Conservation (phyloP, 2,329 filamentous ascomycete genomes). For the Paecilomyces sp. region DNA sequence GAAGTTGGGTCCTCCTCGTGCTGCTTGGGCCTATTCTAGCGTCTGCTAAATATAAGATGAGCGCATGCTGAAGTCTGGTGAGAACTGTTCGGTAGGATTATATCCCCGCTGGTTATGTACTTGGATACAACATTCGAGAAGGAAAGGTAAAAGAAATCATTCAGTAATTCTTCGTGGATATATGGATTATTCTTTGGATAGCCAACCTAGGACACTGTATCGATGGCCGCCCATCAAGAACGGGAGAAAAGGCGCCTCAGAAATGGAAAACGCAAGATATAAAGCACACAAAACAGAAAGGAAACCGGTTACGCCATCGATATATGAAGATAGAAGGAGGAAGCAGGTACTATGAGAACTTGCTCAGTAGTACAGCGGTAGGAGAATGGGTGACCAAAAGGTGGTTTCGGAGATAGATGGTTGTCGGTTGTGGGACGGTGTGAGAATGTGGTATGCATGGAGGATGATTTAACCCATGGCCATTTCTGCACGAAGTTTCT, state of each 20-base stretch:
- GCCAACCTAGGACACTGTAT: background rate
- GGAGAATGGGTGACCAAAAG: background rate
- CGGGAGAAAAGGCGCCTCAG: background rate
- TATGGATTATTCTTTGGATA: background rate
- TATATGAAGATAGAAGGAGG: background rate
- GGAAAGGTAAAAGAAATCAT: background rate
- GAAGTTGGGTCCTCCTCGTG: too few species aligned
- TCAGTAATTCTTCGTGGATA: background rate
- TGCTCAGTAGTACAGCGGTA: background rate
- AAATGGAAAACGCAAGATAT: background rate
- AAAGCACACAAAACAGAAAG: background rate
- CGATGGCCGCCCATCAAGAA: background rate
- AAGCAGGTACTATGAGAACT: background rate
- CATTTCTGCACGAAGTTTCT: conserved; percentile 94
- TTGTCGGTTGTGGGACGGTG: background rate
- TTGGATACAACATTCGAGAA: background rate
- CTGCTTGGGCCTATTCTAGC: too few species aligned
- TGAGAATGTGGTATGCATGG: background rate
- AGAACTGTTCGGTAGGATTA: background rate
- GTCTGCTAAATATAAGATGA: too few species aligned
- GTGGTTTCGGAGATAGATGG: background rate
- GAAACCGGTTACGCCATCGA: background rate
- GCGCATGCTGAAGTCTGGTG: background rate
- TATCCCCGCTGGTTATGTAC: background rate
- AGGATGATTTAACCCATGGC: conserved; percentile 60